phyloP scores from a whole-genome alignment of 805 yeast genomes.

The Wickerhamomyces tratensis region DNA sequence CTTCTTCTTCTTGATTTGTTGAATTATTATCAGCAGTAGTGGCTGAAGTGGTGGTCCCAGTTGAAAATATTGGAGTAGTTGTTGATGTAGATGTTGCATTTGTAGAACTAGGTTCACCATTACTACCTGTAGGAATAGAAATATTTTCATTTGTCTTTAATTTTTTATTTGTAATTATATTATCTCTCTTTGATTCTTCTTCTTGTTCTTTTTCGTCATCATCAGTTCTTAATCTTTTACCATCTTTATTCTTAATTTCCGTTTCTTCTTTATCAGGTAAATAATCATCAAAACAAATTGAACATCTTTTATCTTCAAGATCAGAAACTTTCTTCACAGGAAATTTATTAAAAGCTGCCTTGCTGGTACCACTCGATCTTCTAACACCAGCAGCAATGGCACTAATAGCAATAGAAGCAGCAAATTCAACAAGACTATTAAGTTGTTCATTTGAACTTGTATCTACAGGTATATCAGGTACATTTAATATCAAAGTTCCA shows the following conservation, averaged over 20 bases:
- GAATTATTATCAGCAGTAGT: conserved; percentile 1
- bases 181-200: background rate
- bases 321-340: conserved; percentile 25
- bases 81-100: background rate
- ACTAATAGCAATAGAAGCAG: conserved; percentile 61
- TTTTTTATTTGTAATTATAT: too few species aligned
- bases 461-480: conserved; percentile 56
- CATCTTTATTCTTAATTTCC: conserved; percentile 5
- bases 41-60: background rate
- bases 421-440: conserved; percentile 52
- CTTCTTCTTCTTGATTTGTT: too few species aligned
- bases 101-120: background rate
- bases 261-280: conserved; percentile 17
- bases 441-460: conserved; percentile 46
- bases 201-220: conserved; percentile 4
- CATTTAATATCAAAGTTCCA: conserved; percentile 53
- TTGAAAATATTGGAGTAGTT: background rate
- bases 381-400: conserved; percentile 44
- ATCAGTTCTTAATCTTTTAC: conserved; percentile 8
- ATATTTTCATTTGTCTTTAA: too few species aligned
- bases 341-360: conserved; percentile 41
- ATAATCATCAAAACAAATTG: conserved; percentile 56
- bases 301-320: conserved; percentile 32
- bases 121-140: background rate
- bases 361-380: conserved; percentile 41